These are phyloP conservation scores for Eutypa lata DNA, from an alignment of 2,329 filamentous ascomycete species.

Conservation along the genomic window DNA sequence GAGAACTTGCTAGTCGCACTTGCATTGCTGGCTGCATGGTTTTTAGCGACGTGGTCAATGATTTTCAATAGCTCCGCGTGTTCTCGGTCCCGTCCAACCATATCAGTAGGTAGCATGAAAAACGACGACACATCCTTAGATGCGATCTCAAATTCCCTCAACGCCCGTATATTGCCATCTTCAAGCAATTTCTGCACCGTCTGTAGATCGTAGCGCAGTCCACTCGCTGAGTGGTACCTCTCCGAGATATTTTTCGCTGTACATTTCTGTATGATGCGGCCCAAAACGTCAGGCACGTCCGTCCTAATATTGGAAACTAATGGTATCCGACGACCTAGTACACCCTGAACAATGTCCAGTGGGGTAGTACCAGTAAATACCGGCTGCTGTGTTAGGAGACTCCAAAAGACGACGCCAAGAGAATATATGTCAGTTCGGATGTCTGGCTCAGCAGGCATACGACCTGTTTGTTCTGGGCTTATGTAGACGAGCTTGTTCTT, in stretches of 20 bases:
- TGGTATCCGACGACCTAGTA: constrained; percentile 75
- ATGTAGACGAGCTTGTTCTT: constrained; percentile 90
- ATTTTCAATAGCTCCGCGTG: constrained; percentile 66
- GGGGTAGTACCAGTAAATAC: constrained; percentile 78
- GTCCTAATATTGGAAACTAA: constrained; percentile 73
- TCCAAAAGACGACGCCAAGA: constrained; percentile 86
- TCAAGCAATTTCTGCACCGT: constrained; percentile 71
- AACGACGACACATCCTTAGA: constrained; percentile 89
- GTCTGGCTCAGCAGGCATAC: constrained; percentile 89
- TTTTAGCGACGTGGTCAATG: constrained; percentile 72
- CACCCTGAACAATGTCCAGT: constrained; percentile 87
- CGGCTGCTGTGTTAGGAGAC: constrained; percentile 72
- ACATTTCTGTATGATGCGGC: constrained; percentile 84
- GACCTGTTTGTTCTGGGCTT: constrained; percentile 90
- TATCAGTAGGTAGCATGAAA: constrained; percentile 77
- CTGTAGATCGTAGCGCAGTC: constrained; percentile 76
- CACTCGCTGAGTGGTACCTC: constrained; percentile 84
- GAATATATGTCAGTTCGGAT: constrained; percentile 92
- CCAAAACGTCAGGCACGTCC: constrained; percentile 81
- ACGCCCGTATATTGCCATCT: constrained; percentile 67
- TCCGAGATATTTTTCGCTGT: constrained; percentile 85
- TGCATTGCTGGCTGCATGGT: constrained; percentile 50
- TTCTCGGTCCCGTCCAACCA: constrained; percentile 78
- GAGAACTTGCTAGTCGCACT: constrained; percentile 45
- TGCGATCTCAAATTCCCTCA: constrained; percentile 73